Percentiles rank a stretch among this genome's conserved stretches.
phyloP scores from a whole-genome alignment of 192 early-diverging fungal genomes.

The Podila epicladia region DNA sequence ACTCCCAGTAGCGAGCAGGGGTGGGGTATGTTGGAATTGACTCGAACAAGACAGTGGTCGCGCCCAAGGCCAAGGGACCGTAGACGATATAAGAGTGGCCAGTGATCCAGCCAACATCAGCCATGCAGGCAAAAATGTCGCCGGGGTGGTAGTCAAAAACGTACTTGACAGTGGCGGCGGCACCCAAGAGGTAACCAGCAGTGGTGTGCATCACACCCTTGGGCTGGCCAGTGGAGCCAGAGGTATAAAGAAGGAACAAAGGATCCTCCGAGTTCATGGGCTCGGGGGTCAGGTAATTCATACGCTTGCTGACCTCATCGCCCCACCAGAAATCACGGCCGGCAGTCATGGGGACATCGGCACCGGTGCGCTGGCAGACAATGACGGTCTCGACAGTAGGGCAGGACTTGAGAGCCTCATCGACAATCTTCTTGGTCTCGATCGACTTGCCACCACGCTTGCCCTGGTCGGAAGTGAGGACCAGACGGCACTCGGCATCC shows the following conservation, averaged over 20 bases:
- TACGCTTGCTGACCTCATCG: constrained; percentile 85
- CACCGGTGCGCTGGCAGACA: constrained; percentile 92
- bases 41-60: constrained; percentile 95
- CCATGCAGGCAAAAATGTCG: constrained; percentile 94
- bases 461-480: constrained; percentile 96
- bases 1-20: constrained; percentile 83
- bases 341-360: constrained; percentile 77
- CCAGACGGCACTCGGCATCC: constrained; percentile 81
- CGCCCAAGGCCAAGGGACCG: constrained; percentile 87
- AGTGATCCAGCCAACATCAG: constrained; percentile 94
- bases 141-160: constrained; percentile 93
- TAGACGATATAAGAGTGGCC: constrained; percentile 94
- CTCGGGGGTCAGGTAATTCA: constrained; percentile 88
- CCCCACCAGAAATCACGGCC: constrained; percentile 96
- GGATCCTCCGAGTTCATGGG: constrained; percentile 92
- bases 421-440: constrained; percentile 92
- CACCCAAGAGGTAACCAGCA: constrained; percentile 94
- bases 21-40: constrained; percentile 94
- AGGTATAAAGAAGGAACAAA: constrained; percentile 95
- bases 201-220: constrained; percentile 97
- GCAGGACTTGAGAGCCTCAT: constrained; percentile 84
- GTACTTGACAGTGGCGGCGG: constrained; percentile 87
- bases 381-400: constrained; percentile 86
- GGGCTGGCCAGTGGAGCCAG: constrained; percentile 89
- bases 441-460: constrained; percentile 90